Percentiles rank a stretch among this genome's conserved stretches.
Conservation (phyloP, 805 yeast species). For the Suhomyces sp. region DNA sequence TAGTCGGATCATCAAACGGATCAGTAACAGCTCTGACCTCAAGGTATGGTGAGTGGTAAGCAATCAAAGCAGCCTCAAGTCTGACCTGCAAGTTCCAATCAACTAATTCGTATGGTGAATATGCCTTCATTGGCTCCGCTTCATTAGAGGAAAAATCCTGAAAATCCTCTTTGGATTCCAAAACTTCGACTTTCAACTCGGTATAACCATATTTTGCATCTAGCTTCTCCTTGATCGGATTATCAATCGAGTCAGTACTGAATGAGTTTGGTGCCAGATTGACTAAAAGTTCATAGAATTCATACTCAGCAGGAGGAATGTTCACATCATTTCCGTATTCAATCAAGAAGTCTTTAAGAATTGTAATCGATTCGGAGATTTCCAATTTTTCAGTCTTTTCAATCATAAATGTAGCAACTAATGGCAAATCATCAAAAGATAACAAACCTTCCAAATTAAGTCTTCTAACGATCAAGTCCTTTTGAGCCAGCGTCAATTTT, state of each 20-base stretch:
- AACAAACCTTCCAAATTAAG: constrained; percentile 25
- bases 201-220: background rate
- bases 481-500: constrained; percentile 24
- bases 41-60: constrained; percentile 42
- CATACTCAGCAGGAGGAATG: constrained; percentile 39
- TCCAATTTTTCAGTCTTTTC: constrained; percentile 36
- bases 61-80: constrained; percentile 39
- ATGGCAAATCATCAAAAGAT: constrained; percentile 29
- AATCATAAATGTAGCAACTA: constrained; percentile 37
- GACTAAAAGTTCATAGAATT: constrained; percentile 25
- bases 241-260: background rate
- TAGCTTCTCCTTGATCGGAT: background rate
- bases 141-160: background rate
- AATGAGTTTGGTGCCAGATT: background rate
- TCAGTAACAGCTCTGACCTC: constrained; percentile 41
- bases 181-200: constrained; percentile 1
- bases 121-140: background rate
- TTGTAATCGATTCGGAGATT: constrained; percentile 37
- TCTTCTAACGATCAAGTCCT: constrained; percentile 25
- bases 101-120: constrained; percentile 3
- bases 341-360: constrained; percentile 37
- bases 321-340: constrained; percentile 50
- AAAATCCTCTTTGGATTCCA: background rate
- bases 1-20: constrained; percentile 35
- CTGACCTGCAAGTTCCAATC: constrained; percentile 39